These are phyloP conservation scores for Neurospora intermedia DNA, from an alignment of 495 filamentous ascomycete species.

Conservation along the genomic window DNA sequence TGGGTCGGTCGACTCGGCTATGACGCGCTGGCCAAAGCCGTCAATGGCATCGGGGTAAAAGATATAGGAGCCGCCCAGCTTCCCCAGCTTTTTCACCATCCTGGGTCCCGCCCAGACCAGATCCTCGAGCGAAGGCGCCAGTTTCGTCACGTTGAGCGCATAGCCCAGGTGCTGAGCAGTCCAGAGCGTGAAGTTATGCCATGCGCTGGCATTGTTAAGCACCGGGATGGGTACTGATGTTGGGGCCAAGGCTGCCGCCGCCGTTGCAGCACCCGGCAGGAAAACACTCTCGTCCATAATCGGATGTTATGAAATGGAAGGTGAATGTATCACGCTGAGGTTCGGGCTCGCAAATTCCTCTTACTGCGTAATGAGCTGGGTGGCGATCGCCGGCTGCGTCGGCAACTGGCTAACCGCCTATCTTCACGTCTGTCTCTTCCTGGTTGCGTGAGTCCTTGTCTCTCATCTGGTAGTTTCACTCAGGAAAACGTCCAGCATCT, in stretches of 20 bases:
- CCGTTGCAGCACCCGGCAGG: background rate
- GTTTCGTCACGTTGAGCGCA: constrained; percentile 32
- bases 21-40: constrained; percentile 47
- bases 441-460: background rate
- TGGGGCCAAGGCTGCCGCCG: constrained; percentile 10
- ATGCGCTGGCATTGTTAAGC: constrained; percentile 30
- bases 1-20: constrained; percentile 45
- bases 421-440: background rate
- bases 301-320: background rate
- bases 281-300: background rate
- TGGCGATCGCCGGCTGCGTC: background rate
- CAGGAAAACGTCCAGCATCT: background rate
- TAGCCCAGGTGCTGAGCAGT: constrained; percentile 29
- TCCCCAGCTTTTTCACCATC: constrained; percentile 52
- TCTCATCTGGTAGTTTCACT: background rate
- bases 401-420: background rate
- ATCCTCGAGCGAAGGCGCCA: constrained; percentile 41
- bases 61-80: constrained; percentile 43
- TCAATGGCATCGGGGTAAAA: constrained; percentile 54
- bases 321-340: background rate
- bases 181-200: constrained; percentile 38
- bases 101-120: constrained; percentile 50
- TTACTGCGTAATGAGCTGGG: background rate
- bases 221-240: background rate
- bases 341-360: background rate